phyloP scores from a whole-genome alignment of 352 stramenopile genomes.

The Aphanomyces stellatus region DNA sequence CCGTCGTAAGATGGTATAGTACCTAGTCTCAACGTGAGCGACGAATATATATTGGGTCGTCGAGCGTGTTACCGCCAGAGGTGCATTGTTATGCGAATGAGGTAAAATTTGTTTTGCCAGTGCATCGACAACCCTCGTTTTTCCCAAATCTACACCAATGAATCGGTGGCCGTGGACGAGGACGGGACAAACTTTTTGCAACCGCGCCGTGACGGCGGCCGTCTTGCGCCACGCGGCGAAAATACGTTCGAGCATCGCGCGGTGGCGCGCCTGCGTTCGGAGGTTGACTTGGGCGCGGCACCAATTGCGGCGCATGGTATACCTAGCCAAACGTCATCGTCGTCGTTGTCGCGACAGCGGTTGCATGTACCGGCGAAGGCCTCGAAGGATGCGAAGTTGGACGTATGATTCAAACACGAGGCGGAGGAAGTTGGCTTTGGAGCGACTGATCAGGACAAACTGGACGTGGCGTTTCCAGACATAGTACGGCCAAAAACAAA shows the following conservation, averaged over 20 bases:
- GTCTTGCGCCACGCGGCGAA: constrained; percentile 33
- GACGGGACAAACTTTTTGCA: not conserved
- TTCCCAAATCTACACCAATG: constrained; percentile 25
- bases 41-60: not conserved
- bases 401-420: constrained; percentile 50
- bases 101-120: constrained; percentile 47
- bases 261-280: constrained; percentile 23
- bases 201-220: not conserved
- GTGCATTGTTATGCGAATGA: constrained; percentile 43
- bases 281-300: constrained; percentile 25
- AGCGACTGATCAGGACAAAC: constrained; percentile 49
- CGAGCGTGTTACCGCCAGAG: constrained; percentile 27
- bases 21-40: constrained; percentile 20
- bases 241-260: constrained; percentile 18
- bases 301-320: constrained; percentile 26
- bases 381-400: constrained; percentile 45
- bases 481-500: constrained; percentile 73
- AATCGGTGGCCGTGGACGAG: constrained; percentile 16
- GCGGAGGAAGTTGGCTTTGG: constrained; percentile 47
- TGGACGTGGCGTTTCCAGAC: constrained; percentile 69
- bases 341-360: not conserved
- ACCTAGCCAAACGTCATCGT: not conserved
- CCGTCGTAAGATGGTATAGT: constrained; percentile 45
- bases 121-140: constrained; percentile 46
- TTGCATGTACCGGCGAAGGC: constrained; percentile 29